A percentile compares a stretch with the other conserved stretches of the same genome.
Evolutionary conservation across 305 asterid species (phyloP).

Genomic region (Striga hermonthica): DNA sequence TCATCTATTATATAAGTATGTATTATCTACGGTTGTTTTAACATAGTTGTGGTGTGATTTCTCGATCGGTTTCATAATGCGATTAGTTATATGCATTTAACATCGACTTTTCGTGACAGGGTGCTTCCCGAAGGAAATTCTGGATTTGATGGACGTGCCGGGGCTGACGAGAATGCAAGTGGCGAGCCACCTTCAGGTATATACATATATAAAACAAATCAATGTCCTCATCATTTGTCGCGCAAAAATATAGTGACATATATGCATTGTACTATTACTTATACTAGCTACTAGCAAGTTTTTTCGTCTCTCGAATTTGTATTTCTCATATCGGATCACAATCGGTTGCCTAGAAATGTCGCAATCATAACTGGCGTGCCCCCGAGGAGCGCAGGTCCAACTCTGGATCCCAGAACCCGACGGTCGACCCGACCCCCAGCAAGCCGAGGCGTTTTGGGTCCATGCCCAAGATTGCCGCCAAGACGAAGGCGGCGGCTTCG

Average conservation of each 20-base stretch:
- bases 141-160: conserved; percentile 48
- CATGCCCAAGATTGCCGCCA: conserved; percentile 35
- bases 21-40: too few species aligned
- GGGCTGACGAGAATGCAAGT: conserved; percentile 67
- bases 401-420: too few species aligned
- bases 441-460: conserved; percentile 42
- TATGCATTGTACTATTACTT: too few species aligned
- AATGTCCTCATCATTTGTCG: too few species aligned
- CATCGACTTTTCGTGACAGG: conserved; percentile 31
- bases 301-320: too few species aligned
- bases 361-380: conserved; percentile 49
- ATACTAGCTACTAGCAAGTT: too few species aligned
- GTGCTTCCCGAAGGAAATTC: conserved; percentile 57
- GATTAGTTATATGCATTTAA: too few species aligned
- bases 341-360: conserved; percentile 39
- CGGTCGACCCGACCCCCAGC: not conserved
- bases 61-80: too few species aligned
- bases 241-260: too few species aligned
- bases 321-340: too few species aligned
- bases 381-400: conserved; percentile 31
- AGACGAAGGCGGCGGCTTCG: not conserved
- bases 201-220: not conserved
- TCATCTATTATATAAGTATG: too few species aligned
- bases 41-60: too few species aligned
- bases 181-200: conserved; percentile 61